Conservation (phyloP, 768 basidiomycete genomes). For the Coprinellus aureogranulatus region DNA sequence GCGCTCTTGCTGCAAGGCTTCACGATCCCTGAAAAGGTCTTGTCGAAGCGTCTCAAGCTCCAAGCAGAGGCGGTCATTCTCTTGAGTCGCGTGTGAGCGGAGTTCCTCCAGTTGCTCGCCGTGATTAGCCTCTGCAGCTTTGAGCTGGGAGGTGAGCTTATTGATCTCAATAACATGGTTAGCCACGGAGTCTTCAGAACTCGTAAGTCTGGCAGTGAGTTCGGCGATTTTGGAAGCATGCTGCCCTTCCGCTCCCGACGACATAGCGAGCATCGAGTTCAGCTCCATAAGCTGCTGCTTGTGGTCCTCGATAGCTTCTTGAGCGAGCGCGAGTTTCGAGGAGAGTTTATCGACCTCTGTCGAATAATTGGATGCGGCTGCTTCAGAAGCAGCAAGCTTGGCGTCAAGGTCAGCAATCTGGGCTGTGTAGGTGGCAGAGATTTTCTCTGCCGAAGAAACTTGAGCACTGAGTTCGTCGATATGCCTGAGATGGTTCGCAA, state of each 20-base stretch:
- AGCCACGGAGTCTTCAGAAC: background rate
- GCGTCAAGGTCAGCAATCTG: background rate
- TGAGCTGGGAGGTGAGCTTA: background rate
- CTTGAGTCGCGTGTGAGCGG: conserved; percentile 33
- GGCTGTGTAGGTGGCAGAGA: conserved; percentile 7
- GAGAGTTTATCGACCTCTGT: conserved; percentile 10
- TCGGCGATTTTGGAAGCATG: background rate
- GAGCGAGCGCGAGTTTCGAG: background rate
- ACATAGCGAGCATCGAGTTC: background rate
- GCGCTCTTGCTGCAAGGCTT: conserved; percentile 45
- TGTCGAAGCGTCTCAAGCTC: conserved; percentile 49
- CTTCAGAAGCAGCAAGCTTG: background rate
- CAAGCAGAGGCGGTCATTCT: conserved; percentile 44
- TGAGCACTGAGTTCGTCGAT: conserved; percentile 21
- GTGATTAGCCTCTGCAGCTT: conserved; percentile 39
- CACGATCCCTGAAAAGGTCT: conserved; percentile 48
- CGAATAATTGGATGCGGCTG: conserved; percentile 9
- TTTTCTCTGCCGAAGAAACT: conserved; percentile 27
- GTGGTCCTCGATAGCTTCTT: background rate
- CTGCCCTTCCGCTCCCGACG: background rate
- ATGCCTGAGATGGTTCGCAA: conserved; percentile 37
- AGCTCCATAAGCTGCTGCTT: background rate
- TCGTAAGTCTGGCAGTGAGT: background rate
- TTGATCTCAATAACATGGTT: background rate
- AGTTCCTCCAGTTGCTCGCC: conserved; percentile 33